A percentile compares a stretch with the other conserved stretches of the same genome.
These are phyloP conservation scores for Mucor racemosus DNA, from an alignment of 371 early-diverging fungal species.

Conservation along the genomic window DNA sequence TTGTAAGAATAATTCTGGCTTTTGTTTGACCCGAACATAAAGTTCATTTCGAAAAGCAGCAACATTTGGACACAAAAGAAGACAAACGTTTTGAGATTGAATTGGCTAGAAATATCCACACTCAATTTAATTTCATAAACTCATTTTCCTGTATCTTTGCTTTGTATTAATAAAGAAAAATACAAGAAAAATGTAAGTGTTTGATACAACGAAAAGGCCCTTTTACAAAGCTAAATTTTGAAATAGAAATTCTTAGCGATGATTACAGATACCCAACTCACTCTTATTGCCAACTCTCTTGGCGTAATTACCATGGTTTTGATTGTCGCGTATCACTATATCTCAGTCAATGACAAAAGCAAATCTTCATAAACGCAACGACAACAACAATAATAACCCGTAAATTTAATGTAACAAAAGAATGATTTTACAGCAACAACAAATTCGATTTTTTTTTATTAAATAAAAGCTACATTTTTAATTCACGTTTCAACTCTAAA, in stretches of 20 bases:
- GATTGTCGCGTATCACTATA: constrained; percentile 63
- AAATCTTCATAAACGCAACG: constrained; percentile 11
- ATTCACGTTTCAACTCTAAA: constrained; percentile 41
- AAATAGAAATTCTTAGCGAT: constrained; percentile 14
- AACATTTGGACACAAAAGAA: neutral
- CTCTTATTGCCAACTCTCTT: constrained; percentile 60
- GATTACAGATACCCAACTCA: constrained; percentile 63
- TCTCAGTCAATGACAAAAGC: constrained; percentile 51
- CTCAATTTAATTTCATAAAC: neutral
- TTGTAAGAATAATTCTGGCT: too few species aligned
- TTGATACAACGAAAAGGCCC: neutral
- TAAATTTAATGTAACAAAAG: neutral
- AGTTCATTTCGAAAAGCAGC: neutral
- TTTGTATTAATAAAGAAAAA: neutral
- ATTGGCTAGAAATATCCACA: neutral
- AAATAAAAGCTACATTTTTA: constrained; percentile 15
- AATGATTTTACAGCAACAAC: neutral
- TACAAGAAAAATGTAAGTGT: neutral
- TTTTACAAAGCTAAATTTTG: neutral
- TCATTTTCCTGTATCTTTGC: neutral
- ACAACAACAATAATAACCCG: neutral
- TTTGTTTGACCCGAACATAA: too few species aligned
- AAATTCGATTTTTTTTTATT: neutral
- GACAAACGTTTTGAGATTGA: constrained; percentile 6
- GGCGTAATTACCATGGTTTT: constrained; percentile 63